These are phyloP conservation scores for Stephania japonica DNA, from an alignment of 164 flowering plant genomes.

Conservation along the genomic window DNA sequence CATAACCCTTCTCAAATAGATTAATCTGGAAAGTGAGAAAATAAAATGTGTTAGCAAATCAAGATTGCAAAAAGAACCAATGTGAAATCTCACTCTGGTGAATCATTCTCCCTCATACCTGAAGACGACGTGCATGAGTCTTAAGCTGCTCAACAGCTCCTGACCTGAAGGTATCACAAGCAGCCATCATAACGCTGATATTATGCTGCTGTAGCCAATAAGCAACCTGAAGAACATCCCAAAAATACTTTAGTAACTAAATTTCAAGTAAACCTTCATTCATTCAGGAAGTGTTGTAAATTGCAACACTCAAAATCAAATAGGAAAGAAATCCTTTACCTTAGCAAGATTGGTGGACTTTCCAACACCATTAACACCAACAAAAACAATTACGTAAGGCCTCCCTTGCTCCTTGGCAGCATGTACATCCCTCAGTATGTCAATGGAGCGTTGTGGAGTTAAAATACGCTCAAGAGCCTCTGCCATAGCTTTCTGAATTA, in stretches of 20 bases:
- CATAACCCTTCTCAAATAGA: slow-evolving; percentile 95
- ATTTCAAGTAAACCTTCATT: not conserved
- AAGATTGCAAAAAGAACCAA: slow-evolving; percentile 1
- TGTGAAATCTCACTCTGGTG: not conserved
- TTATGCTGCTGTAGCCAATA: slow-evolving; percentile 97
- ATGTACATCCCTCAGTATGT: slow-evolving; percentile 91
- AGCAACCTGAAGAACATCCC: slow-evolving; percentile 60
- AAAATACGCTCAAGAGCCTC: slow-evolving; percentile 94
- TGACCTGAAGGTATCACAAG: slow-evolving; percentile 95
- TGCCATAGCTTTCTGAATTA: slow-evolving; percentile 88
- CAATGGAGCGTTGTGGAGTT: slow-evolving; percentile 94
- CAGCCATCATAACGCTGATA: slow-evolving; percentile 97
- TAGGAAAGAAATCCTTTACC: slow-evolving; percentile 28
- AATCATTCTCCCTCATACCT: slow-evolving; percentile 39
- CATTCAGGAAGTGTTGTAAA: slow-evolving; percentile 3
- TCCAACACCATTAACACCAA: slow-evolving; percentile 99
- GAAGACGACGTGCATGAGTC: slow-evolving; percentile 94
- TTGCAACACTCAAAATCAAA: not conserved
- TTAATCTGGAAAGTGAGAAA: slow-evolving; percentile 46
- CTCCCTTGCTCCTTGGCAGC: slow-evolving; percentile 85
- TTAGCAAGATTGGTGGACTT: slow-evolving; percentile 97
- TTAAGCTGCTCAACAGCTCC: slow-evolving; percentile 99
- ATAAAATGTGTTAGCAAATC: not conserved
- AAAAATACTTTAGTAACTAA: not conserved
- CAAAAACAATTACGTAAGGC: slow-evolving; percentile 94